Evolutionary conservation across 176 grass and related monocot genomes (phyloP).

Genomic region (Guadua angustifolia): DNA sequence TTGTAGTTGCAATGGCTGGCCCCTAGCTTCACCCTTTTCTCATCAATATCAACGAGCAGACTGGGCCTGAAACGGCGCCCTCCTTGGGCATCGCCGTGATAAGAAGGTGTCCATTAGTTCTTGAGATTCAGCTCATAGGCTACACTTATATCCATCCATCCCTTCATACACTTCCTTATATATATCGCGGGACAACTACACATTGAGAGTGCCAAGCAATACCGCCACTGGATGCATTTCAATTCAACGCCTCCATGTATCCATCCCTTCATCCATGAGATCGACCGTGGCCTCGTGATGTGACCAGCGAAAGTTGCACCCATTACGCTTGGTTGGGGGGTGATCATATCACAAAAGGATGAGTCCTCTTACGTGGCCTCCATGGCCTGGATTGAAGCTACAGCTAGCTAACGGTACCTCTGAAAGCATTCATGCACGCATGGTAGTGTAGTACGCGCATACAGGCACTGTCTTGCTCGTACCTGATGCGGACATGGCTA

Average conservation of each 20-base stretch:
- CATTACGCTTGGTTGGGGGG: slow-evolving; percentile 17
- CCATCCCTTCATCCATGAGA: too few species aligned
- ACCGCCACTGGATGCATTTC: not conserved
- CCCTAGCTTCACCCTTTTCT: not conserved
- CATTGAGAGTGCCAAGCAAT: not conserved
- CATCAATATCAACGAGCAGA: not conserved
- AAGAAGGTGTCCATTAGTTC: not conserved
- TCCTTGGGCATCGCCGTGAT: not conserved
- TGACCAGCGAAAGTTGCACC: slow-evolving; percentile 31
- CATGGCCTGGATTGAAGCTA: slow-evolving; percentile 7
- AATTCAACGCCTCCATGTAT: not conserved
- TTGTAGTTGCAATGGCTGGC: not conserved
- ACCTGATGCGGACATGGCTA: slow-evolving; percentile 8
- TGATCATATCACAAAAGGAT: not conserved
- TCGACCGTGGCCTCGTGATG: not conserved
- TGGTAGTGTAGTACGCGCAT: not conserved
- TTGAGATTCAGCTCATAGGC: not conserved
- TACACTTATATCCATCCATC: too few species aligned
- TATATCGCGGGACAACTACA: not conserved
- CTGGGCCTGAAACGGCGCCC: not conserved
- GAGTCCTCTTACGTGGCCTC: not conserved
- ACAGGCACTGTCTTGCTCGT: not conserved
- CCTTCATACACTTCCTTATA: too few species aligned
- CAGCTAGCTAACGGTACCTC: not conserved
- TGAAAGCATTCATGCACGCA: not conserved